These are phyloP conservation scores for Phytophthora ohioensis DNA, from an alignment of 352 stramenopile genomes.

Conservation along the genomic window DNA sequence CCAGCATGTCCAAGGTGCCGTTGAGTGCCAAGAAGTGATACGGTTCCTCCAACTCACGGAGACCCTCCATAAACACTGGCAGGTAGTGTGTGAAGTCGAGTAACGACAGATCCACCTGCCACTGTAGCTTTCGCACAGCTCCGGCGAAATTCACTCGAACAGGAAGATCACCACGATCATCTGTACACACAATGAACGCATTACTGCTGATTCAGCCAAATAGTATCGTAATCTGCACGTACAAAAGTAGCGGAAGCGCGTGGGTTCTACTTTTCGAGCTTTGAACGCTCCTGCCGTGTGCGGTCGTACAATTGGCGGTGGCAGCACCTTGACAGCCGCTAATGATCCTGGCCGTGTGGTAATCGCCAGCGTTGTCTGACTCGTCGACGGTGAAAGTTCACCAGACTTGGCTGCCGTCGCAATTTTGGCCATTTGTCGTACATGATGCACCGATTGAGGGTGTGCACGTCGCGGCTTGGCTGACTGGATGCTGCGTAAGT, in stretches of 20 bases:
- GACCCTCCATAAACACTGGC: constrained; percentile 93
- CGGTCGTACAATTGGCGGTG: constrained; percentile 43
- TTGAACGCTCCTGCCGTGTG: constrained; percentile 68
- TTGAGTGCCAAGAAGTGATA: constrained; percentile 88
- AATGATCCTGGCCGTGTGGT: constrained; percentile 29
- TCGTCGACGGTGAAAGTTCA: constrained; percentile 31
- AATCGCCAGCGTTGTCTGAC: constrained; percentile 37
- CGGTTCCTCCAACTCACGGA: constrained; percentile 87
- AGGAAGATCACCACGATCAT: constrained; percentile 77
- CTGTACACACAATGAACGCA: constrained; percentile 30
- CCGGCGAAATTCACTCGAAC: constrained; percentile 80
- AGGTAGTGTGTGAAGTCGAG: constrained; percentile 91
- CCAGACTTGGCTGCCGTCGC: constrained; percentile 39
- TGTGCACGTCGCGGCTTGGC: constrained; percentile 41
- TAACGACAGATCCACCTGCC: constrained; percentile 67
- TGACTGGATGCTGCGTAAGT: constrained; percentile 42
- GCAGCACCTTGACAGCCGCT: constrained; percentile 9
- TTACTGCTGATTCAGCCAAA: background rate
- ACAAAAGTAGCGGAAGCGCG: constrained; percentile 89
- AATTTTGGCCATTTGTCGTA: constrained; percentile 64
- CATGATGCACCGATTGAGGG: constrained; percentile 54
- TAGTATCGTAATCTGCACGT: constrained; percentile 27
- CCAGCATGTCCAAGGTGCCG: constrained; percentile 84
- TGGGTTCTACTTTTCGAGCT: constrained; percentile 73
- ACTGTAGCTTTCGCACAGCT: constrained; percentile 79